These are phyloP conservation scores for Bullera alba DNA, from an alignment of 768 basidiomycete genomes.

Conservation along the genomic window DNA sequence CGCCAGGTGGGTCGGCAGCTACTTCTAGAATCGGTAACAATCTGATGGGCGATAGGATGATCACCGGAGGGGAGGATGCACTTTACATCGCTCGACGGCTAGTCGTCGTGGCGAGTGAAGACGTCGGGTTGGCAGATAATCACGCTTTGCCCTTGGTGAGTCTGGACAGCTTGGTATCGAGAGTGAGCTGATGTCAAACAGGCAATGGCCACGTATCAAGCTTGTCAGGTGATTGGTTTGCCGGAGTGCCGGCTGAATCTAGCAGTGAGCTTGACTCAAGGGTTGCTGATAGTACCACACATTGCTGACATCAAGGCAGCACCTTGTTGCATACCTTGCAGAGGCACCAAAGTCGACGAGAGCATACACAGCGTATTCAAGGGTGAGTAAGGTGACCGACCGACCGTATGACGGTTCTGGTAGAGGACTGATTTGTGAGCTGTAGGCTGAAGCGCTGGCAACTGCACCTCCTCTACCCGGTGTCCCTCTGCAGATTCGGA, in stretches of 20 bases:
- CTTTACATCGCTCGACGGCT: conserved; percentile 65
- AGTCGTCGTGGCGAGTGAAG: conserved; percentile 76
- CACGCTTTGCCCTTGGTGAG: conserved; percentile 67
- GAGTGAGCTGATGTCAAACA: conserved; percentile 9
- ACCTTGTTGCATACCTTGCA: conserved; percentile 69
- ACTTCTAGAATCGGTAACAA: not conserved
- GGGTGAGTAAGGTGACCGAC: conserved; percentile 32
- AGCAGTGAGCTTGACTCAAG: conserved; percentile 24
- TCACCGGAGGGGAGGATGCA: conserved; percentile 72
- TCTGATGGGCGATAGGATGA: conserved; percentile 53
- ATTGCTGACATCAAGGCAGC: conserved; percentile 36
- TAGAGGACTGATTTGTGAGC: not conserved
- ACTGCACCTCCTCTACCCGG: conserved; percentile 51
- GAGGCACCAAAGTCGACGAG: conserved; percentile 77
- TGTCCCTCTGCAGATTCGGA: conserved; percentile 69
- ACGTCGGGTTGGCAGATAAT: conserved; percentile 71
- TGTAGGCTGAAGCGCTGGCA: conserved; percentile 58
- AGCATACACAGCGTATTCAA: conserved; percentile 67
- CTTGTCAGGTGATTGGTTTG: conserved; percentile 45
- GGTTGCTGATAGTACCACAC: not conserved
- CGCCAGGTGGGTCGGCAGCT: conserved; percentile 50
- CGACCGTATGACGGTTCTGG: not conserved
- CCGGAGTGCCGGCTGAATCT: conserved; percentile 44
- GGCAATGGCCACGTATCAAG: conserved; percentile 49
- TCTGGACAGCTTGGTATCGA: not conserved